phyloP scores from a whole-genome alignment of 495 filamentous ascomycete genomes.

The Neurospora sp. region DNA sequence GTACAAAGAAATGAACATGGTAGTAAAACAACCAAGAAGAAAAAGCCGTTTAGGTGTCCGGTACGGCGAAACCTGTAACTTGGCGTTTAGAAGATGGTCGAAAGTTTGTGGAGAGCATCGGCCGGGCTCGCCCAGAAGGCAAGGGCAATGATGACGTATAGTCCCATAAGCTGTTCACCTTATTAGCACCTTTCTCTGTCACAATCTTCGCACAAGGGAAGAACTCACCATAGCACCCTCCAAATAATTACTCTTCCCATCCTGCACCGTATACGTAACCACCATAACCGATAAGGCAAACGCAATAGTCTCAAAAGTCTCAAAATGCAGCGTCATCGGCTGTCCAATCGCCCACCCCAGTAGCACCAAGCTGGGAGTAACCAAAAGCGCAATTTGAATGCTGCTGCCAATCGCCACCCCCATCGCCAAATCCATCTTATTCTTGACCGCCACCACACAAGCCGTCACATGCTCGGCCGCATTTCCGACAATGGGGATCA shows the following conservation, averaged over 20 bases:
- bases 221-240: slow-evolving; percentile 80
- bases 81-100: not conserved
- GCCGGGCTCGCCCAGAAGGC: slow-evolving; percentile 88
- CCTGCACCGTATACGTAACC: slow-evolving; percentile 85
- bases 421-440: slow-evolving; percentile 97
- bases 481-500: slow-evolving; percentile 96
- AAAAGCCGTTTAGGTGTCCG: not conserved
- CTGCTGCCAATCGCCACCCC: slow-evolving; percentile 87
- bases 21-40: not conserved
- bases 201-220: not conserved
- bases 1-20: not conserved
- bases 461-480: slow-evolving; percentile 96
- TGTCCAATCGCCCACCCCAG: slow-evolving; percentile 73
- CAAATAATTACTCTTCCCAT: slow-evolving; percentile 91
- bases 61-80: not conserved
- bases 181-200: too few relatives aligned
- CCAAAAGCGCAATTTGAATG: slow-evolving; percentile 93
- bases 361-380: slow-evolving; percentile 84
- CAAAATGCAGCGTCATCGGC: slow-evolving; percentile 86
- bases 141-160: slow-evolving; percentile 75
- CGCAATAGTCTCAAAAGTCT: slow-evolving; percentile 81
- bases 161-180: slow-evolving; percentile 27
- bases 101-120: slow-evolving; percentile 29
- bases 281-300: slow-evolving; percentile 86
- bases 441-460: slow-evolving; percentile 79